Evolutionary conservation across 805 yeast species (phyloP), one percentile per base, ranked within the genome.

Genomic region (Candida oleophila): DNA sequence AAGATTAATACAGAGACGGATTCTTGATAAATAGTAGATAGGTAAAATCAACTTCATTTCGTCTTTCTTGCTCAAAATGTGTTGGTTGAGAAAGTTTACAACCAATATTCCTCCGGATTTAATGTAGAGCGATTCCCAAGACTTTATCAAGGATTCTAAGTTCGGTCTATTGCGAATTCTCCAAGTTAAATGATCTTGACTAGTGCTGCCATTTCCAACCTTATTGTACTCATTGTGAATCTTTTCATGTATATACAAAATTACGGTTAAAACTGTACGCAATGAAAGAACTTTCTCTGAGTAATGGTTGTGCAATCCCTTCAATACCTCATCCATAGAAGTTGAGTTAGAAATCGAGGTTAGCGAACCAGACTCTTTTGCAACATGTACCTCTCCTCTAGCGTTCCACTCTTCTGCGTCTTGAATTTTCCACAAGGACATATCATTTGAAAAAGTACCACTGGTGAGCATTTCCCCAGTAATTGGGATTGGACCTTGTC

Each of bases 31-130:
- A 19, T 80, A 75, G 42, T 81, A 73, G 53, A 87, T 62, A 3
- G 94, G 92, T 47, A 87, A 64, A 19, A 85, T 79, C 52, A 87
- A 63, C 59, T 85, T 83, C 52, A 84, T 65, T 19, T 80, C 80
- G 34, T 85, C 78, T 49, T 76, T 73, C 44, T 74, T 71, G 49
- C 72, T 74, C 46, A 83, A 76, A 9, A 77, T 65, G 37, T 73
- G 71, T 33, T 71, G 55, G 49, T 78, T 80, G 38, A 73, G 69
- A 22, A 78, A 78, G 51, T 77, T 77, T 22, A 84, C 75, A 18
- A 75, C 73, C 21, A 83, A 62, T 2, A 78, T 69, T 3, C 94
- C 94, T 8, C 85, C 87, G 54, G 80, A 83, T 51, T 73, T 71
- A 36, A 82, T 64, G 57, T 77, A 87, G 22, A 78, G 60, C 15